Conservation (phyloP, 257 asterid species). For the Przewalskia tangutica region DNA sequence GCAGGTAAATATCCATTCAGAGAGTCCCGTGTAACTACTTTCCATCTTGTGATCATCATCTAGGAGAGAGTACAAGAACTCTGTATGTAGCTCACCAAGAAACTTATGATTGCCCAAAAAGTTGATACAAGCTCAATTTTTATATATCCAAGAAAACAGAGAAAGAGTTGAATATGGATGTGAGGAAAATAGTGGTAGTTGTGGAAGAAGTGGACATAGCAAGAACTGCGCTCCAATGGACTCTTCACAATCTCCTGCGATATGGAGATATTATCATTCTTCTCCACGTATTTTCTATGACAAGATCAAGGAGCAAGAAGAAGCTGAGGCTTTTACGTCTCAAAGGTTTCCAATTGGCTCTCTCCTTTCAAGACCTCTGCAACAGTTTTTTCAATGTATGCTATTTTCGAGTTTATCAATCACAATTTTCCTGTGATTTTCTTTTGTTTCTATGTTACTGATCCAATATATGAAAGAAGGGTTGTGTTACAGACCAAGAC, state of each 20-base stretch:
- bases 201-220: slow-evolving; percentile 77
- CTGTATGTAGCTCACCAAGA: neutral
- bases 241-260: slow-evolving; percentile 61
- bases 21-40: neutral
- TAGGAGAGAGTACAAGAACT: neutral
- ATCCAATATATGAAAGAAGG: slow-evolving; percentile 6
- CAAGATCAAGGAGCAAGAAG: slow-evolving; percentile 39
- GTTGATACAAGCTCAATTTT: neutral
- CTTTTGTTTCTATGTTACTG: neutral
- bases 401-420: neutral
- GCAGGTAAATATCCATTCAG: neutral
- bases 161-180: slow-evolving; percentile 13
- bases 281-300: slow-evolving; percentile 50
- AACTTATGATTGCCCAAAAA: neutral
- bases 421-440: neutral
- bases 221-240: slow-evolving; percentile 72
- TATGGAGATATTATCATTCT: slow-evolving; percentile 62
- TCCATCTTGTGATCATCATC: neutral
- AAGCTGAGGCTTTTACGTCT: slow-evolving; percentile 48
- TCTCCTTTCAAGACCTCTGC: slow-evolving; percentile 81
- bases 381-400: slow-evolving; percentile 52
- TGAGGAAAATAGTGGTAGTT: slow-evolving; percentile 49
- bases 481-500: slow-evolving; percentile 56
- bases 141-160: neutral
- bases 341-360: slow-evolving; percentile 76